Evolutionary conservation across 1,284 basidiomycete genomes (phyloP), one percentile per base, ranked within the genome.

Genomic region (Apiotrichum gamsii): DNA sequence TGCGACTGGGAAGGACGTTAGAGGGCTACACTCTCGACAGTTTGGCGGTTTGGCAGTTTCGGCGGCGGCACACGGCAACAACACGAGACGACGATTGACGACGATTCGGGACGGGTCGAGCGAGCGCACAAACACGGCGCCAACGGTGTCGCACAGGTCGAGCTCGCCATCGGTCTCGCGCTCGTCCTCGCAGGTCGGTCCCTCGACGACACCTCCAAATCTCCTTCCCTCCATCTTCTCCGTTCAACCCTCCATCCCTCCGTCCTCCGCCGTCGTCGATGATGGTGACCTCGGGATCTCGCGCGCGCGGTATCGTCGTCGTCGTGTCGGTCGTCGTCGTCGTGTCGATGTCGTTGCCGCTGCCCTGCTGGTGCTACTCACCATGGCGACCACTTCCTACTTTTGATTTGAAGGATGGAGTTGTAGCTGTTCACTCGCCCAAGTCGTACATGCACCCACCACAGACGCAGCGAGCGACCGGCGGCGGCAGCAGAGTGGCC

Each of bases 1-100:
- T 64, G 57, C 45, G 51, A 54, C 56, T 60, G 52, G 16, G 31
- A 15, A 18, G 8, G 30, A 28, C 25, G 38, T 40, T 23, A 40
- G 39, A 24, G n/a, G 23, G 3, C 6, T 25, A n/a, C n/a, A n/a
- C n/a, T n/a, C n/a, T n/a, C n/a, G n/a, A n/a, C n/a, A n/a, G n/a
- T n/a, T n/a, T n/a, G n/a, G n/a, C n/a, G n/a, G n/a, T n/a, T n/a
- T n/a, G n/a, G n/a, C n/a, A n/a, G n/a, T n/a, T n/a, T n/a, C n/a
- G n/a, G n/a, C n/a, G n/a, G n/a, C n/a, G n/a, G n/a, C n/a, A n/a
- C n/a, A n/a, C 43, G 19, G 35, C 32, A 23, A n/a, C 31, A 25
- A n/a, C 23, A 11, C 15, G 19, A 41, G 19, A 30, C 3, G 10
- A 15, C 14, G 20, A 15, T 42, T 8, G 16, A 28, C 34, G 42